phyloP scores from a whole-genome alignment of 2,329 filamentous ascomycete species.

The Parafenestella ontariensis region DNA sequence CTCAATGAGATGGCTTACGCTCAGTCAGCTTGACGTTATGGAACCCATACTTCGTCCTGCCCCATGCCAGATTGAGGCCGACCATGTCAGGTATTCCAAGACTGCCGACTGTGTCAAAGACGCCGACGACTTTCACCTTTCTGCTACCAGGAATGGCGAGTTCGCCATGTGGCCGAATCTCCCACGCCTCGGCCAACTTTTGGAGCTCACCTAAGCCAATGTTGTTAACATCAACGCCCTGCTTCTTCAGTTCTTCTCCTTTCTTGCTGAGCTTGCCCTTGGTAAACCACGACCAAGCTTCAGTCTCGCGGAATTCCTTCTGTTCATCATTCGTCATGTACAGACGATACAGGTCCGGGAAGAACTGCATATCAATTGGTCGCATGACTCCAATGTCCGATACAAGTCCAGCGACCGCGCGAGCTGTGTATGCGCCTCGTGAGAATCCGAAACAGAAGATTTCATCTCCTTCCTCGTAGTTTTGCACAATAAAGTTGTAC shows the following conservation, averaged over 20 bases:
- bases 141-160: conserved; percentile 33
- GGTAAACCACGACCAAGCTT: conserved; percentile 39
- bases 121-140: conserved; percentile 53
- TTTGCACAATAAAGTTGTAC: conserved; percentile 60
- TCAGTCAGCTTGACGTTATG: conserved; percentile 45
- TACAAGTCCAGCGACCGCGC: conserved; percentile 53
- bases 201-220: conserved; percentile 27
- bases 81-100: conserved; percentile 56
- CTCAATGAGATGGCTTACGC: conserved; percentile 28
- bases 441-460: conserved; percentile 59
- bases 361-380: conserved; percentile 52
- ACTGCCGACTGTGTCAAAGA: conserved; percentile 58
- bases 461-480: conserved; percentile 57
- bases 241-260: conserved; percentile 22
- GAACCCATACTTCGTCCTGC: conserved; percentile 38
- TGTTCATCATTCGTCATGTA: conserved; percentile 41
- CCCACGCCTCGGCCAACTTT: conserved; percentile 36
- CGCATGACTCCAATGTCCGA: conserved; percentile 57
- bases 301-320: conserved; percentile 31
- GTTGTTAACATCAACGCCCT: conserved; percentile 14
- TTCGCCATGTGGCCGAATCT: conserved; percentile 43
- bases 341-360: conserved; percentile 53
- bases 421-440: conserved; percentile 55
- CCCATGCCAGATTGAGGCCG: conserved; percentile 23
- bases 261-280: conserved; percentile 45